phyloP scores from a whole-genome alignment of 768 basidiomycete genomes.

The Rhizopogon vinicolor region DNA sequence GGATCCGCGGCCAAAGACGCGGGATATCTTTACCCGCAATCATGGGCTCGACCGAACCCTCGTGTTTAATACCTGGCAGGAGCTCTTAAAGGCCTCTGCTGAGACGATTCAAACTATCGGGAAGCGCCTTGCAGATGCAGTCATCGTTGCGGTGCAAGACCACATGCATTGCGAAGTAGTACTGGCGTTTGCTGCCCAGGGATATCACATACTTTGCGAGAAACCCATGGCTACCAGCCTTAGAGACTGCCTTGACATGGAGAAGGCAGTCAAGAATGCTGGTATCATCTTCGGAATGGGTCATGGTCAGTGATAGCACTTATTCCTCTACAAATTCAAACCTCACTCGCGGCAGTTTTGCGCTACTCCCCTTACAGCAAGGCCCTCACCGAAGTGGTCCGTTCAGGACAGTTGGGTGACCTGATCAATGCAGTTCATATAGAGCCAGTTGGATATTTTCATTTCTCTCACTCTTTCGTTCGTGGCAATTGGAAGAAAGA shows the following conservation, averaged over 20 bases:
- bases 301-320: slow-evolving; percentile 51
- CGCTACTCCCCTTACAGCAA: slow-evolving; percentile 82
- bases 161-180: slow-evolving; percentile 72
- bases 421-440: slow-evolving; percentile 81
- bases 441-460: slow-evolving; percentile 83
- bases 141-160: slow-evolving; percentile 79
- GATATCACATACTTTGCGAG: slow-evolving; percentile 89
- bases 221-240: slow-evolving; percentile 85
- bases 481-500: slow-evolving; percentile 79
- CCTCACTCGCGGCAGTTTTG: slow-evolving; percentile 47
- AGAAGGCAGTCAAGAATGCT: slow-evolving; percentile 62
- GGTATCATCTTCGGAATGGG: slow-evolving; percentile 82
- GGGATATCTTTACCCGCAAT: slow-evolving; percentile 46
- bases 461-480: slow-evolving; percentile 89
- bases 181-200: slow-evolving; percentile 69
- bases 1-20: slow-evolving; percentile 72
- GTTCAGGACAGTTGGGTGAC: slow-evolving; percentile 66
- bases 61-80: slow-evolving; percentile 68
- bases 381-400: slow-evolving; percentile 65
- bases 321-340: neutral
- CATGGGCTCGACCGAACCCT: slow-evolving; percentile 64
- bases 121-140: slow-evolving; percentile 74
- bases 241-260: slow-evolving; percentile 72
- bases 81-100: slow-evolving; percentile 62
- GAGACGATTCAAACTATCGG: slow-evolving; percentile 62